Evolutionary conservation across 2,329 filamentous ascomycete species (phyloP).

Genomic region (Pseudonectria foliicola): DNA sequence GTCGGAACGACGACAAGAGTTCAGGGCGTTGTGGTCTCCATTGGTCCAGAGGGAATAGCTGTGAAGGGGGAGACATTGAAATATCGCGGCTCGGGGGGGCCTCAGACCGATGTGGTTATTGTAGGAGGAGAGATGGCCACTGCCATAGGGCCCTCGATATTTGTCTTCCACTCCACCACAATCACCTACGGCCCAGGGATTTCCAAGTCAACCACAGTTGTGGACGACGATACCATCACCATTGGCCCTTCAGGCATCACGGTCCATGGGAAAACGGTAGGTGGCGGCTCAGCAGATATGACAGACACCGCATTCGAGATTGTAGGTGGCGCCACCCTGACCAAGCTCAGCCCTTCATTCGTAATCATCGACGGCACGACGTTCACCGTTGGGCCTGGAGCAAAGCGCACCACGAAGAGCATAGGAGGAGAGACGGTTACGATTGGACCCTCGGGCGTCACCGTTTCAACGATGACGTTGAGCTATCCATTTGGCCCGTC

Average conservation of each 20-base stretch:
- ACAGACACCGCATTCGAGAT: slow-evolving; percentile 37
- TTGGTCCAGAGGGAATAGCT: slow-evolving; percentile 28
- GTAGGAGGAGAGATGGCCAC: slow-evolving; percentile 42
- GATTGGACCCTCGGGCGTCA: slow-evolving; percentile 43
- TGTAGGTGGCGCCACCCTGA: slow-evolving; percentile 46
- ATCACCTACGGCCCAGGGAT: slow-evolving; percentile 37
- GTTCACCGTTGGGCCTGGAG: slow-evolving; percentile 43
- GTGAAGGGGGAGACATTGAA: slow-evolving; percentile 32
- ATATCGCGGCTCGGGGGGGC: slow-evolving; percentile 24
- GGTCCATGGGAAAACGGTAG: slow-evolving; percentile 34
- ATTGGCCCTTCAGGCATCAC: slow-evolving; percentile 40
- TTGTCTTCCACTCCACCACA: slow-evolving; percentile 36
- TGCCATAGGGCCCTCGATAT: slow-evolving; percentile 32
- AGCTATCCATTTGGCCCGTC: slow-evolving; percentile 39
- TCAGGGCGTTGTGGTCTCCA: slow-evolving; percentile 25
- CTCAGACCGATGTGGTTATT: slow-evolving; percentile 37
- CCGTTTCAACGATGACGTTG: slow-evolving; percentile 39
- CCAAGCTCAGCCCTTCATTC: slow-evolving; percentile 39
- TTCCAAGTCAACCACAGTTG: slow-evolving; percentile 27
- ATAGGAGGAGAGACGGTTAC: slow-evolving; percentile 45
- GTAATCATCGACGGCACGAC: slow-evolving; percentile 44
- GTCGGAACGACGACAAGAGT: slow-evolving; percentile 29
- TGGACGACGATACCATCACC: slow-evolving; percentile 45
- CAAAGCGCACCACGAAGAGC: slow-evolving; percentile 35
- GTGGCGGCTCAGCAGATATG: slow-evolving; percentile 31